Conservation (phyloP, 2,329 filamentous ascomycete species). For the Curvularia sp. region DNA sequence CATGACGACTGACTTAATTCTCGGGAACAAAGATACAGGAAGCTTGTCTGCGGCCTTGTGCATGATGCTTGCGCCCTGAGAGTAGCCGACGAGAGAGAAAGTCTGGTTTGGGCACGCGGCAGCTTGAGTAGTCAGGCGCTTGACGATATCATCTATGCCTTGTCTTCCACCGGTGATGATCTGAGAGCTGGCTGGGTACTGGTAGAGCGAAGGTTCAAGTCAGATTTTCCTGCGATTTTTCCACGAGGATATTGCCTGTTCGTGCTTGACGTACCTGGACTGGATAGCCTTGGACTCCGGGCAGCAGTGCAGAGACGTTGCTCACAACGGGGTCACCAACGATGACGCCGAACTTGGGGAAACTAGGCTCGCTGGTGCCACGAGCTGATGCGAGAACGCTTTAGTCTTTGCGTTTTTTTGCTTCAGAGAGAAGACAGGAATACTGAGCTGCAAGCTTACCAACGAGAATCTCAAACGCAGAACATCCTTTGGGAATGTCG, state of each 20-base stretch:
- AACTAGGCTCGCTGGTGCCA: slow-evolving; percentile 12
- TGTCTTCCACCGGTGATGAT: slow-evolving; percentile 9
- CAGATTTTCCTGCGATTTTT: background rate
- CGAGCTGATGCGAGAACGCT: background rate
- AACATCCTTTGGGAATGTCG: slow-evolving; percentile 11
- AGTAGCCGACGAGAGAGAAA: slow-evolving; percentile 10
- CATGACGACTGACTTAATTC: slow-evolving; percentile 11
- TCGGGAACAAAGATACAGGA: slow-evolving; percentile 4
- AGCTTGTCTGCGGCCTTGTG: slow-evolving; percentile 8
- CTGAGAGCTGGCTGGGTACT: slow-evolving; percentile 13
- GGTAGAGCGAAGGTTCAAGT: background rate
- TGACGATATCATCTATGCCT: slow-evolving; percentile 10
- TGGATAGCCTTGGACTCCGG: slow-evolving; percentile 14
- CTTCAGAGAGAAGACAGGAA: background rate
- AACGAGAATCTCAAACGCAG: slow-evolving; percentile 11
- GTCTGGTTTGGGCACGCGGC: slow-evolving; percentile 10
- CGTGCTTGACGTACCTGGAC: slow-evolving; percentile 4
- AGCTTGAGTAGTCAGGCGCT: slow-evolving; percentile 2
- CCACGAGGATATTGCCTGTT: background rate
- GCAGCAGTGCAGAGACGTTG: slow-evolving; percentile 9
- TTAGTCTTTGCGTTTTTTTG: background rate
- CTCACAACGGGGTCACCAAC: slow-evolving; percentile 13
- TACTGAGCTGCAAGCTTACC: background rate
- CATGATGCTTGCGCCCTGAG: slow-evolving; percentile 13
- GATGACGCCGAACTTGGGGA: slow-evolving; percentile 9